Base-by-base conservation (phyloP, 2,329 filamentous ascomycete genomes). In the Mycogone perniciosa region DNA sequence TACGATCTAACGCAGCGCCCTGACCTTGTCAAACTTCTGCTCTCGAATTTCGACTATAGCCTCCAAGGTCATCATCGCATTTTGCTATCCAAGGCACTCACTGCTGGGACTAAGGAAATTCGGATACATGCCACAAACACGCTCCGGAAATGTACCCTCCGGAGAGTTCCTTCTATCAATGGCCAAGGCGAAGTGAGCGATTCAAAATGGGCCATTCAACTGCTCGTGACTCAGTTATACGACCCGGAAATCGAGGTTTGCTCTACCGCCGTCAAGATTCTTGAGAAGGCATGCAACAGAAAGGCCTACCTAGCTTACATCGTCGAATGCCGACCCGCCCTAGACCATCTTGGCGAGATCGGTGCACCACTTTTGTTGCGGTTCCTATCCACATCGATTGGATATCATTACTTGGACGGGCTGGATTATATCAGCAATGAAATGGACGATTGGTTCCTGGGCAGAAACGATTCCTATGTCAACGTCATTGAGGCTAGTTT, bases 391-490 rank as follows among this genome's bases (percentile, higher is more conserved):
- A 97, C 92, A 0, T 96, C 91, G 2, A 92, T 96, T 51, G 93
- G 93, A 45, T 99, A 99, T 64, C 91, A 97, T 67, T 99, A 99
- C 67, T 77, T 99, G 5, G 90, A 97, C 64, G 93, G 91, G 0
- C 76, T 99, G 40, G 95, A 99, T 71, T 99, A 99, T 65, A 99
- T 99, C 67, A 96, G 91, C 55, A 93, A 95, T 64, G 95, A 99
- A 67, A 99, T 99, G 93, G 93, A 99, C 60, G 95, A 99, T 70
- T 99, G 93, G 93, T 99, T 97, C 64, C 76, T 99, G 31, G 93
- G 93, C 10, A 84, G 93, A 41, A 99, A 99, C 64, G 92, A 99
- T 66, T 86, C 84, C n/a, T 99, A 99, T 59, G 93, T 99, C 46
- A 81, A 84, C 35, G 80, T 97, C 38, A 92, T 99, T 38, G 93